Evolutionary conservation across 2,329 filamentous ascomycete genomes (phyloP).

Genomic region (Alternaria atra): DNA sequence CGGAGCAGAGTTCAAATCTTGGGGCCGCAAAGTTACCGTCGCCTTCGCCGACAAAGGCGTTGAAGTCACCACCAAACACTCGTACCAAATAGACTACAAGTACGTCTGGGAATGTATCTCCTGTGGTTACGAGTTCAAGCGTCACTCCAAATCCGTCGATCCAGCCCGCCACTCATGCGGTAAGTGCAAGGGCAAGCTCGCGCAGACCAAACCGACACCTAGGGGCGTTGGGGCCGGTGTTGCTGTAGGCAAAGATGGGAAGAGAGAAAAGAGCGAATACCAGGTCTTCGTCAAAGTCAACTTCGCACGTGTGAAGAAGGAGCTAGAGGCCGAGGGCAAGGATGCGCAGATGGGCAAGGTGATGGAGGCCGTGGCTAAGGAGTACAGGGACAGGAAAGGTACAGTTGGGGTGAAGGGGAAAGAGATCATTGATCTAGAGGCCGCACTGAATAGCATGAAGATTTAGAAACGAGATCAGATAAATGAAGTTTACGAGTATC

Average conservation of each 20-base stretch:
- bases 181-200: slow-evolving; percentile 71
- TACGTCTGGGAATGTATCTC: slow-evolving; percentile 82
- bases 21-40: slow-evolving; percentile 63
- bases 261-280: slow-evolving; percentile 58
- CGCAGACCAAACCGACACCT: slow-evolving; percentile 82
- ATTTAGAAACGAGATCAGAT: slow-evolving; percentile 11
- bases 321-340: slow-evolving; percentile 60
- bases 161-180: slow-evolving; percentile 76
- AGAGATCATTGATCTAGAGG: slow-evolving; percentile 21
- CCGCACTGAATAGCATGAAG: slow-evolving; percentile 38
- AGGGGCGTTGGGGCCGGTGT: slow-evolving; percentile 50
- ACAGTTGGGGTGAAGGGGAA: slow-evolving; percentile 12
- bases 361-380: slow-evolving; percentile 72
- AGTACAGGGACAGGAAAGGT: slow-evolving; percentile 64
- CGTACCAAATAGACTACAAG: slow-evolving; percentile 89
- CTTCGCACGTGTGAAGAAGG: slow-evolving; percentile 61
- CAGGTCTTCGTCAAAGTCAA: slow-evolving; percentile 72
- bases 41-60: slow-evolving; percentile 71
- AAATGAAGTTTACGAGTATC: background rate
- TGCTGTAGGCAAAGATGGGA: slow-evolving; percentile 20
- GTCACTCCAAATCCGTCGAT: slow-evolving; percentile 88
- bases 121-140: slow-evolving; percentile 77
- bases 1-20: slow-evolving; percentile 82
- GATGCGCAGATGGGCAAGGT: slow-evolving; percentile 66
- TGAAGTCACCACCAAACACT: slow-evolving; percentile 87